Evolutionary conservation across 2,329 filamentous ascomycete species (phyloP).

Genomic region (Clarireedia hainanense): DNA sequence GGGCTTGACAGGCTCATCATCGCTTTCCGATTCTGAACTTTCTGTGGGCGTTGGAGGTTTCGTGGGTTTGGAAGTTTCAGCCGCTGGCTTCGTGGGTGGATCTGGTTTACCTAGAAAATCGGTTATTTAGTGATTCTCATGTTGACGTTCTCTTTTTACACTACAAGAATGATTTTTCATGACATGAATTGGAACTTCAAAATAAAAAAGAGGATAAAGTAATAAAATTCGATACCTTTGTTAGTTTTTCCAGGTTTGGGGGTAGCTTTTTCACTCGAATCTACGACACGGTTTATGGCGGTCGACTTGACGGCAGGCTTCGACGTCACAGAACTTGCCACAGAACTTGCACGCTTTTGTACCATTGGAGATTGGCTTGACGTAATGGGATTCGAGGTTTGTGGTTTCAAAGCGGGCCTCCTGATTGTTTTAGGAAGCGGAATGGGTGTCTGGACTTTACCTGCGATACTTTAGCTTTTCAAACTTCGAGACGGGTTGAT

Average conservation of each 20-base stretch:
- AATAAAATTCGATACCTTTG: neutral
- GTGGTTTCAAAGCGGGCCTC: conserved; percentile 3
- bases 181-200: neutral
- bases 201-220: neutral
- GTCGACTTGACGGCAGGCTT: neutral
- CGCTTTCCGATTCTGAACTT: neutral
- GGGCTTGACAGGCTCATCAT: neutral
- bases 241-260: neutral
- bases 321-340: neutral
- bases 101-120: neutral
- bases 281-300: neutral
- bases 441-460: conserved; percentile 1
- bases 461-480: neutral
- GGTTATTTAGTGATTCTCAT: too few species aligned
- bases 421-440: conserved; percentile 4
- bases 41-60: neutral
- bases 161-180: neutral
- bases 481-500: neutral
- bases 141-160: neutral
- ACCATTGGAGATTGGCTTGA: conserved; percentile 4
- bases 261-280: neutral
- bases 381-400: neutral
- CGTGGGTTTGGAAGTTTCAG: neutral
- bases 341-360: neutral
- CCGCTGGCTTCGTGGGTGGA: neutral